Evolutionary conservation across 75 land plant species (phyloP), one percentile per base, ranked within the genome.

Genomic region (Picea sitchensis): DNA sequence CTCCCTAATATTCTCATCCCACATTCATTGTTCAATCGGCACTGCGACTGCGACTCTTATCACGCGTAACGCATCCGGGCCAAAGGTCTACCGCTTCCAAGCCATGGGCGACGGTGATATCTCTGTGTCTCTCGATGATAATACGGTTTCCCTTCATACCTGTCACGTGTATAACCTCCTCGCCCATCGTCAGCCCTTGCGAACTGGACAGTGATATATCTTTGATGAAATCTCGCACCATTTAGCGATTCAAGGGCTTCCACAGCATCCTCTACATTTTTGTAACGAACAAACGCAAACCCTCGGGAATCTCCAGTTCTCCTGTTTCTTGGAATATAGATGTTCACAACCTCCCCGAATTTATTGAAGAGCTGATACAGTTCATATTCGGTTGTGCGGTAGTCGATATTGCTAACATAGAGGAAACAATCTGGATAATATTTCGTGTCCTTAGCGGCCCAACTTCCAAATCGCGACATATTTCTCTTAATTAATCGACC

Each of bases 281-380:
- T 96, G 80, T 92, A 96, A n/a, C 99, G 88, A 36, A 96, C 99
- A 81, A 96, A 96, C 0, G 96, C 99, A 80, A 96, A 96, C 0
- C 99, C 99, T 4, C 96, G 83, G 4, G 99, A 94, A 0, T 94
- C 94, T 0, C 99, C 99, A 65, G 99, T 96, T 85, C 94, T 93
- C 61, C 34, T 47, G 59, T 56, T 3, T 61, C 62, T 61, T 17
- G 62, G 62, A 11, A 61, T 61, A 20, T 61, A 20, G 20, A 61
- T 61, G 14, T 61, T 3, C n/a, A 61, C 62, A 11, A 15, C 20
- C 62, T 18, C n/a, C 3, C 62, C 62, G 20, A 4, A 61, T 14
- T 5, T 1, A 14, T 3, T 5, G 20, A 61, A 61, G 1, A 61
- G n/a, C 2, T 5, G 5, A 17, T 17, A 18, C 62, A 61, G 62